Percentiles rank a stretch among this genome's conserved stretches.
Conservation (phyloP, 1,284 basidiomycete genomes). For the Leccinum pachyderme region DNA sequence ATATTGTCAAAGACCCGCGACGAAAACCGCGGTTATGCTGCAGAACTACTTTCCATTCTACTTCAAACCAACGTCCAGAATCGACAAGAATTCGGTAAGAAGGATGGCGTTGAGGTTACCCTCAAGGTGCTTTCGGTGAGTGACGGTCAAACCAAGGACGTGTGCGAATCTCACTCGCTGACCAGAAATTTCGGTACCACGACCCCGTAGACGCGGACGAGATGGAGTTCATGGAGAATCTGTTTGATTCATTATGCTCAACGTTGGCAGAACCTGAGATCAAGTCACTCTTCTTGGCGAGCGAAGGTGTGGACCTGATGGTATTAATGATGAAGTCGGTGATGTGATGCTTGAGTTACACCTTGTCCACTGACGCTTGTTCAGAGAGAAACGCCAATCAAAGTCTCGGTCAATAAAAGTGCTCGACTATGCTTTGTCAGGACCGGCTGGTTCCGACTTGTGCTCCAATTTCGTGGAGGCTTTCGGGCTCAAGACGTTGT, state of each 20-base stretch:
- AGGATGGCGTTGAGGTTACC: constrained; percentile 77
- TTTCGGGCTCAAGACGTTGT: constrained; percentile 85
- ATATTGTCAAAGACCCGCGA: constrained; percentile 73
- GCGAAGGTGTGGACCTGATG: constrained; percentile 96
- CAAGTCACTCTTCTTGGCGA: constrained; percentile 82
- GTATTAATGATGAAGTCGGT: constrained; percentile 90
- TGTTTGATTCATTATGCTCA: constrained; percentile 89
- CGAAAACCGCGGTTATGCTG: constrained; percentile 85
- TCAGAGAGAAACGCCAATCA: constrained; percentile 79
- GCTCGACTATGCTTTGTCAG: constrained; percentile 88
- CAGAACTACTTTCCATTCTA: constrained; percentile 87
- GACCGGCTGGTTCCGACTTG: constrained; percentile 66
- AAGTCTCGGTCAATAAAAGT: constrained; percentile 85
- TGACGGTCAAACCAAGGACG: constrained; percentile 13
- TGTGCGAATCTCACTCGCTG: constrained; percentile 17
- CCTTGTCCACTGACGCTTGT: constrained; percentile 13
- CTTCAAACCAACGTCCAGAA: constrained; percentile 74
- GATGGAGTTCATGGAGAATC: constrained; percentile 95
- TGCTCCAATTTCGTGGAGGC: constrained; percentile 89
- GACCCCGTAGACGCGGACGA: constrained; percentile 88
- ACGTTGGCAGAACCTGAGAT: constrained; percentile 71
- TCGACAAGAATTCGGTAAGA: constrained; percentile 59
- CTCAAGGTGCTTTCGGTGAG: constrained; percentile 82
- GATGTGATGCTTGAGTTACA: not conserved
- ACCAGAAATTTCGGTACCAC: constrained; percentile 79